phyloP scores from a whole-genome alignment of 1,284 basidiomycete species.

The Tilletia setariae region DNA sequence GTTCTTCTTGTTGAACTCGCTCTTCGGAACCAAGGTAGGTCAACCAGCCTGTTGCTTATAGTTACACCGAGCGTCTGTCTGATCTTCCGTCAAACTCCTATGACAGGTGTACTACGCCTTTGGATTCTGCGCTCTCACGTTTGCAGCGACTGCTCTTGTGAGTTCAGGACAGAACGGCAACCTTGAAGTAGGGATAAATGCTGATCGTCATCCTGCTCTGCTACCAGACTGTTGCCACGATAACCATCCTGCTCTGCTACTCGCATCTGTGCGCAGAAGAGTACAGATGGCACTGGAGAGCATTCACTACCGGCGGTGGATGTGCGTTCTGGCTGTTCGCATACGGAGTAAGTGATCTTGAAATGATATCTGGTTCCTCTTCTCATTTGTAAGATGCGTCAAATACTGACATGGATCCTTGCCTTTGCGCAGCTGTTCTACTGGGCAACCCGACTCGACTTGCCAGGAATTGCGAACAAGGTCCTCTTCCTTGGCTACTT shows the following conservation, averaged over 20 bases:
- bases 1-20: conserved; percentile 85
- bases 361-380: conserved; percentile 49
- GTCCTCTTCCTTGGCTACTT: conserved; percentile 89
- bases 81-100: conserved; percentile 37
- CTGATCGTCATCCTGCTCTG: neutral
- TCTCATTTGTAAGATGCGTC: conserved; percentile 90
- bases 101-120: conserved; percentile 68
- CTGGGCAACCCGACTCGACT: conserved; percentile 78
- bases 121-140: conserved; percentile 88
- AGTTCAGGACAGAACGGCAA: conserved; percentile 64
- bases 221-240: conserved; percentile 41
- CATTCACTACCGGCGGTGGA: conserved; percentile 90
- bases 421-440: conserved; percentile 63
- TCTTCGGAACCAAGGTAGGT: conserved; percentile 81
- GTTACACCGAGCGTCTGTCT: neutral
- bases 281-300: conserved; percentile 96
- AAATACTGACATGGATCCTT: conserved; percentile 81
- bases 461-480: conserved; percentile 78
- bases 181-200: neutral
- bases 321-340: conserved; percentile 86
- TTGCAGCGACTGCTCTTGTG: conserved; percentile 75
- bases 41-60: conserved; percentile 56
- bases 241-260: conserved; percentile 57
- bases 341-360: conserved; percentile 58
- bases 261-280: conserved; percentile 93